Percentiles rank a stretch among this genome's conserved stretches.
phyloP scores from a whole-genome alignment of 371 early-diverging fungal species.

The Mortierella polycephala region DNA sequence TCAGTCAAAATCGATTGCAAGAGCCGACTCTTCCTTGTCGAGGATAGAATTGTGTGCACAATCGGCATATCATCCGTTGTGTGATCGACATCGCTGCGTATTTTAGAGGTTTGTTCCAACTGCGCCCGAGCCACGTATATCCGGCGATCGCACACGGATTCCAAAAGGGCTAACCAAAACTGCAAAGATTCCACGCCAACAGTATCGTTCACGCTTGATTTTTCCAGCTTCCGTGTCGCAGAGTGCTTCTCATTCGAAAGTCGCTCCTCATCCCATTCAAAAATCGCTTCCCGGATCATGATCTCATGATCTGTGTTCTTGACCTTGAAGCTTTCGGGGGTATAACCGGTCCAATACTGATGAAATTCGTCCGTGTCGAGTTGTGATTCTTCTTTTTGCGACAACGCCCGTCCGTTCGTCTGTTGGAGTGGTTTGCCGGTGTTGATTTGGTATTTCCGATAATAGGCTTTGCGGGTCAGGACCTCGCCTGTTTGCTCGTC shows the following conservation, averaged over 20 bases:
- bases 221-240: conserved; percentile 58
- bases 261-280: conserved; percentile 50
- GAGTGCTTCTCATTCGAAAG: conserved; percentile 43
- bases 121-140: not conserved
- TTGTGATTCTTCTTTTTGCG: conserved; percentile 23
- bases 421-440: not conserved
- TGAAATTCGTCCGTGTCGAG: conserved; percentile 31
- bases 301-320: conserved; percentile 54
- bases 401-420: conserved; percentile 17
- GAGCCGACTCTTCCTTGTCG: conserved; percentile 15
- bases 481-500: conserved; percentile 46
- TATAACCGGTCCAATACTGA: conserved; percentile 52
- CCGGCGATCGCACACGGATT: conserved; percentile 19
- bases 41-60: too few species aligned
- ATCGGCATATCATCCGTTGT: too few species aligned
- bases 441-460: conserved; percentile 4
- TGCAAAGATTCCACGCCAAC: conserved; percentile 53
- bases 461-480: conserved; percentile 20
- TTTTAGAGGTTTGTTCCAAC: too few species aligned
- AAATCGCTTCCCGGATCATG: conserved; percentile 57
- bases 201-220: conserved; percentile 59
- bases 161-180: conserved; percentile 59
- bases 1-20: conserved; percentile 20
- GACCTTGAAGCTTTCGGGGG: conserved; percentile 36
- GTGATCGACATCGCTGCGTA: not conserved